Evolutionary conservation across 306 rosid species (phyloP).

Genomic region (Trifolium dubium): DNA sequence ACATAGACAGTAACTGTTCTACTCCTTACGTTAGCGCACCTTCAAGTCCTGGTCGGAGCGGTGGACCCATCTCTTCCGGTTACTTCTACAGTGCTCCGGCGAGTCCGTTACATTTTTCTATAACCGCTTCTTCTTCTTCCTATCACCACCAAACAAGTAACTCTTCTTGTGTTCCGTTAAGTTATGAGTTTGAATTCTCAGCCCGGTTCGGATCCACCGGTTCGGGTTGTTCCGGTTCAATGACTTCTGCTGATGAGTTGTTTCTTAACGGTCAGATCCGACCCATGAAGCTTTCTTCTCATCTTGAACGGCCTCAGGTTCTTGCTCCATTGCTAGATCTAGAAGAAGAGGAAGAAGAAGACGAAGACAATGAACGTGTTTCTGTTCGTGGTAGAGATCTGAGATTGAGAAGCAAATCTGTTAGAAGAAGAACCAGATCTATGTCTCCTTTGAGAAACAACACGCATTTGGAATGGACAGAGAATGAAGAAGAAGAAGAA

Average conservation of each 20-base stretch:
- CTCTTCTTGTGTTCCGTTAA: constrained; percentile 43
- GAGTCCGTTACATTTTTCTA: constrained; percentile 84
- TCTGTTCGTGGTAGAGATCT: constrained; percentile 86
- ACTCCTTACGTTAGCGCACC: constrained; percentile 97
- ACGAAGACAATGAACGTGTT: neutral
- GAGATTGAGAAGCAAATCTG: constrained; percentile 64
- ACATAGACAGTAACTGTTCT: constrained; percentile 81
- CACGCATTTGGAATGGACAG: constrained; percentile 58
- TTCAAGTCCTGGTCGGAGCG: constrained; percentile 87
- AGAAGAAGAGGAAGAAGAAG: constrained; percentile 46
- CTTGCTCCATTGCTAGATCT: constrained; percentile 83
- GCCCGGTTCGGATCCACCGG: constrained; percentile 65
- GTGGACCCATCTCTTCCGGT: constrained; percentile 50
- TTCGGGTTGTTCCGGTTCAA: constrained; percentile 55
- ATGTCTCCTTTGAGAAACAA: constrained; percentile 79
- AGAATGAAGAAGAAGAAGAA: constrained; percentile 28
- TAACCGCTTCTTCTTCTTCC: constrained; percentile 49
- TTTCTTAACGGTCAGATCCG: constrained; percentile 95
- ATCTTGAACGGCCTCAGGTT: constrained; percentile 78
- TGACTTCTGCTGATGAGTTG: constrained; percentile 94
- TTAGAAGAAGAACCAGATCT: constrained; percentile 87
- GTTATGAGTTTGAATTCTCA: constrained; percentile 87
- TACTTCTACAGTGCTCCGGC: constrained; percentile 96
- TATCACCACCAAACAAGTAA: constrained; percentile 28
- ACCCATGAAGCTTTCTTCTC: constrained; percentile 87